Evolutionary conservation across 2,329 filamentous ascomycete species (phyloP), one percentile per base, ranked within the genome.

Genomic region (Berkeleyomyces rouxiae): DNA sequence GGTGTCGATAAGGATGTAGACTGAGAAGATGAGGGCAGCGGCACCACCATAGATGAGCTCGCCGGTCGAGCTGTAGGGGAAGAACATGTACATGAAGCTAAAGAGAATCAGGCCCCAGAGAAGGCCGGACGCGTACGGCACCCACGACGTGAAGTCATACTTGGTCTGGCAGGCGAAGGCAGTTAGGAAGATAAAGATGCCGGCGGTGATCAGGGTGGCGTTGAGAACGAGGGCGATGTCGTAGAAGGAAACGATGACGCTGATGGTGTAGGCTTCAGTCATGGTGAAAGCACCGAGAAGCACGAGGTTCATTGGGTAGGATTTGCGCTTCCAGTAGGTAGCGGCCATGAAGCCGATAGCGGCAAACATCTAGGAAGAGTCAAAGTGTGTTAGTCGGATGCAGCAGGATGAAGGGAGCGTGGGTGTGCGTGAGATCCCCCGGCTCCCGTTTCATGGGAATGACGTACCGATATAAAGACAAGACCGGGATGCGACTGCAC

Each of bases 131-230:
- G 97, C 82, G 72, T 96, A 97, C 16, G 93, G 92, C 78, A 92
- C 88, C 92, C 93, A 99, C 67, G 83, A 86, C 1, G 92, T 97
- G 73, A 99, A 99, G 78, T 99, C 93, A 72, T 99, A 99, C 74
- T 95, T 95, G 67, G 88, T 88, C 78, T 99, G 93, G 82, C 91
- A 96, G 59, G 93, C 93, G 73, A 99, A 97, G 53, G 91, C 74
- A 1, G 86, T 89, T 60, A 90, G 81, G 70, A 88, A 83, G 69
- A 89, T 77, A 71, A 92, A 91, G 70, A 91, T 88, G 60, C 86
- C 87, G 13, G 85, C 86, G 60, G 93, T 99, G 64, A 99, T 83
- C 67, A 96, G 75, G 42, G 96, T 85, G 13, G 93, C 93, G 74
- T 96, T 86, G 58, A 99, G 80, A 31, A 99, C 93, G 70, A 97